Conservation (phyloP, 2,329 filamentous ascomycete species). For the Claviceps fusiformis region DNA sequence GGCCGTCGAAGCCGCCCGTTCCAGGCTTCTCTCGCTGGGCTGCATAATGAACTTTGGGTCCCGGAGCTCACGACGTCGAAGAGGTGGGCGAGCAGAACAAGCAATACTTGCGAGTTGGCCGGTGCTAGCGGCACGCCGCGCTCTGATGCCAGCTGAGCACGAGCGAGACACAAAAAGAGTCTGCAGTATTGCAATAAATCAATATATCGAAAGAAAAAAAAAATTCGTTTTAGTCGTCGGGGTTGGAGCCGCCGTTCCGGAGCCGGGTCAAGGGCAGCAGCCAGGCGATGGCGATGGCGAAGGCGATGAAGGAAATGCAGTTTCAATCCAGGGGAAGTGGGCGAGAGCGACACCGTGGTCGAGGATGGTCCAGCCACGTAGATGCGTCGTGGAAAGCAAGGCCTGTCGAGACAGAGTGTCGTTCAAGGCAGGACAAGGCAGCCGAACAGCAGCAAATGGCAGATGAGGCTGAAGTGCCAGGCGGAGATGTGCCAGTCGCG, state of each 20-base stretch:
- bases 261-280: neutral
- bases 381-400: neutral
- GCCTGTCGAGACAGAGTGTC: neutral
- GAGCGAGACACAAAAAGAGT: neutral
- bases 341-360: neutral
- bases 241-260: neutral
- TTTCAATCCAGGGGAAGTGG: neutral
- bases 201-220: neutral
- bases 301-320: neutral
- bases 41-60: constrained; percentile 25
- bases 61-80: neutral
- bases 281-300: neutral
- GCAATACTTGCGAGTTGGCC: neutral
- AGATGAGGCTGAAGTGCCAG: neutral
- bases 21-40: constrained; percentile 24
- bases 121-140: neutral
- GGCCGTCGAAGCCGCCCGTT: constrained; percentile 29
- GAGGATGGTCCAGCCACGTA: neutral
- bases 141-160: neutral
- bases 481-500: neutral
- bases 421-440: neutral
- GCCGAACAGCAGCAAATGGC: neutral
- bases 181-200: neutral
- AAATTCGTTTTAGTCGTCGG: neutral
- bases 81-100: neutral